These are phyloP conservation scores for Blastomyces silverae DNA, from an alignment of 2,329 filamentous ascomycete species.

Conservation along the genomic window DNA sequence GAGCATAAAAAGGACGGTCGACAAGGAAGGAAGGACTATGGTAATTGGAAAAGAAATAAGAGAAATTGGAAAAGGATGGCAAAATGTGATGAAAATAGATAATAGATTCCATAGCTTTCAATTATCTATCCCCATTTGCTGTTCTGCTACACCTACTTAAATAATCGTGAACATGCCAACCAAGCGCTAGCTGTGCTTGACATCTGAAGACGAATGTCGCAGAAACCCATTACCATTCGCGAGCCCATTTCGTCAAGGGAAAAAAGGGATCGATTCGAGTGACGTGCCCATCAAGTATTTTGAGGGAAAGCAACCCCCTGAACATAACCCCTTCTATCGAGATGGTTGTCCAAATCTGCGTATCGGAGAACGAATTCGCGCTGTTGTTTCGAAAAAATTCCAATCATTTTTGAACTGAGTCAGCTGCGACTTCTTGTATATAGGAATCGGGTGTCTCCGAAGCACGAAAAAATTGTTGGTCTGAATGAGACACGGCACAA, in stretches of 20 bases:
- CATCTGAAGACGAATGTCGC: not conserved
- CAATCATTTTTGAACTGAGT: not conserved
- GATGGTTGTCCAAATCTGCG: slow-evolving; percentile 45
- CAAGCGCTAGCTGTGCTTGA: not conserved
- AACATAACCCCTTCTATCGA: slow-evolving; percentile 35
- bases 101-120: not conserved
- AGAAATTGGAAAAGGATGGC: not conserved
- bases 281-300: slow-evolving; percentile 16
- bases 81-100: not conserved
- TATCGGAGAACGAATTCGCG: slow-evolving; percentile 46
- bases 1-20: not conserved
- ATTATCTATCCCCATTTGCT: slow-evolving; percentile 11
- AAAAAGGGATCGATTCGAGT: not conserved
- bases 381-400: slow-evolving; percentile 22
- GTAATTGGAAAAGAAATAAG: not conserved
- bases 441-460: not conserved
- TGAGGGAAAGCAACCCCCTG: slow-evolving; percentile 34
- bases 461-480: not conserved
- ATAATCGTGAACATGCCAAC: slow-evolving; percentile 6
- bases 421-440: not conserved
- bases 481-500: slow-evolving; percentile 17
- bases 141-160: not conserved
- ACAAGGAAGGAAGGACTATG: not conserved
- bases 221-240: not conserved
- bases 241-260: not conserved